A percentile compares a stretch with the other conserved stretches of the same genome.
These are phyloP conservation scores for Teratosphaeria pseudoeucalypti DNA, from an alignment of 2,329 filamentous ascomycete species.

Conservation along the genomic window DNA sequence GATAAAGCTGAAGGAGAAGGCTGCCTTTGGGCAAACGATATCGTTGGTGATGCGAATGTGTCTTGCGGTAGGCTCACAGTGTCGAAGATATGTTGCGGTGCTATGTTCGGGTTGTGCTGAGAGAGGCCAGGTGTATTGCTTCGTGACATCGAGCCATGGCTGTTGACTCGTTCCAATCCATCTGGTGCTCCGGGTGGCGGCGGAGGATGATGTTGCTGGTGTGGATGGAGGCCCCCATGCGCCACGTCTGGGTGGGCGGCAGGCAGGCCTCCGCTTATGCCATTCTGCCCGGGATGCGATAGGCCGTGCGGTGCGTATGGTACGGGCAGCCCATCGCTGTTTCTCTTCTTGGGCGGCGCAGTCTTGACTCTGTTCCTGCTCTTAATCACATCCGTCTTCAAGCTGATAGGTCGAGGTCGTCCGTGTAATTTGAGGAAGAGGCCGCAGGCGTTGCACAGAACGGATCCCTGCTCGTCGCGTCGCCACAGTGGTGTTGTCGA, in stretches of 20 bases:
- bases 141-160: slow-evolving; percentile 54
- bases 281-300: slow-evolving; percentile 9
- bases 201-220: slow-evolving; percentile 5
- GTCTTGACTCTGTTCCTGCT: slow-evolving; percentile 97
- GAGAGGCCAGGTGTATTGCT: slow-evolving; percentile 62
- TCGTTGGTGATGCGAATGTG: slow-evolving; percentile 50
- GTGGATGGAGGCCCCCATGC: not conserved
- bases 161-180: slow-evolving; percentile 5
- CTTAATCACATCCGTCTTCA: slow-evolving; percentile 99
- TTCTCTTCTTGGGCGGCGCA: slow-evolving; percentile 58
- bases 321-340: slow-evolving; percentile 14
- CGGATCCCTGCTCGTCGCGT: slow-evolving; percentile 87
- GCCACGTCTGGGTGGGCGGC: slow-evolving; percentile 9
- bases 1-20: slow-evolving; percentile 51
- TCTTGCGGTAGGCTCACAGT: slow-evolving; percentile 57
- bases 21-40: slow-evolving; percentile 33
- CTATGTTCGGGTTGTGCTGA: slow-evolving; percentile 53
- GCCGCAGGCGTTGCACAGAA: slow-evolving; percentile 97
- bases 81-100: slow-evolving; percentile 70
- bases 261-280: slow-evolving; percentile 19
- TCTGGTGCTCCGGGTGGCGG: not conserved
- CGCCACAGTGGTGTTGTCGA: slow-evolving; percentile 96
- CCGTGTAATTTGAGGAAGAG: slow-evolving; percentile 96
- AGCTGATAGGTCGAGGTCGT: slow-evolving; percentile 80
- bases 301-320: not conserved